phyloP scores from a whole-genome alignment of 1,139 yeast species.

The Suhomyces maxii region DNA sequence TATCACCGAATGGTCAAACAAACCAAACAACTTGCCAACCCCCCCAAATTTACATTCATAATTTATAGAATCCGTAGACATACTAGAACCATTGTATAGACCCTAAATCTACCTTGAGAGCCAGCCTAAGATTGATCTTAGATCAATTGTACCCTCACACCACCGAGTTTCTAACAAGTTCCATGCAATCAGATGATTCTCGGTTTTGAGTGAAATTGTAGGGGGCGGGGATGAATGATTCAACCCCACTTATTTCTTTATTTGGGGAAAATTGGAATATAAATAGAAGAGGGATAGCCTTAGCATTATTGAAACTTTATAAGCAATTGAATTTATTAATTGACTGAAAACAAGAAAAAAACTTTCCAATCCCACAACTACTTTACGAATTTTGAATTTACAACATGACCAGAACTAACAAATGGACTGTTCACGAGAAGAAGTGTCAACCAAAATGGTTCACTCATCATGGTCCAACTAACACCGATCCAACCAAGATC shows the following conservation, averaged over 20 bases:
- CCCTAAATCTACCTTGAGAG: not conserved
- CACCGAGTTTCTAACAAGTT: not conserved
- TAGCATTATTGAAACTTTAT: not conserved
- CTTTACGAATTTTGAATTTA: not conserved
- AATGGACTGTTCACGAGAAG: conserved; percentile 69
- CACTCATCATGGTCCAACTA: conserved; percentile 67
- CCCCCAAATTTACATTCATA: too few relatives aligned
- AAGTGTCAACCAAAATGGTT: conserved; percentile 68
- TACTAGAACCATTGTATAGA: too few relatives aligned
- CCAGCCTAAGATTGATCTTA: not conserved
- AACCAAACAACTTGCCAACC: too few relatives aligned
- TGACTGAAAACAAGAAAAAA: not conserved
- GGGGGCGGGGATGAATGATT: conserved; percentile 9
- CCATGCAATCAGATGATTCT: not conserved
- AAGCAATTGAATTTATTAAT: not conserved
- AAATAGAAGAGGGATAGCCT: conserved; percentile 9
- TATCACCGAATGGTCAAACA: too few relatives aligned
- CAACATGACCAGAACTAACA: conserved; percentile 80
- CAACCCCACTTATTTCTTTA: conserved; percentile 4
- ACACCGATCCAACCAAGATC: conserved; percentile 69
- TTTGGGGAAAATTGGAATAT: conserved; percentile 6
- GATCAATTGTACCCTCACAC: not conserved
- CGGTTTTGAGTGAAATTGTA: not conserved
- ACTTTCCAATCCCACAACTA: not conserved
- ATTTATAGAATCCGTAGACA: too few relatives aligned